Percentiles rank a stretch among this genome's conserved stretches.
Conservation (phyloP, 805 yeast species). For the Sugiyamaella marilandica region DNA sequence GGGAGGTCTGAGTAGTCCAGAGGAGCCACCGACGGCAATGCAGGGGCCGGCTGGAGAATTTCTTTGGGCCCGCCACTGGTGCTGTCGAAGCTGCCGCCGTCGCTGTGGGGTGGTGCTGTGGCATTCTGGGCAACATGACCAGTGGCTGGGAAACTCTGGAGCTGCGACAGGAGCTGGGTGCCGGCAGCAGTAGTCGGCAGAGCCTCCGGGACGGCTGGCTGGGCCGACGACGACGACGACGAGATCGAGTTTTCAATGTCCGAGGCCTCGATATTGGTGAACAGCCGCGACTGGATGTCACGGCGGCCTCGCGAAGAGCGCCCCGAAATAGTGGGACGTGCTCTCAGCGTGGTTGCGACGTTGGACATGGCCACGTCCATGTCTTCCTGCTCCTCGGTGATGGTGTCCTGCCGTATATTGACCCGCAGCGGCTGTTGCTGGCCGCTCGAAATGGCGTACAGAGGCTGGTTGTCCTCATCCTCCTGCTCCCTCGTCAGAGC, state of each 20-base stretch:
- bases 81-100: background rate
- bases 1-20: background rate
- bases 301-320: slow-evolving; percentile 29
- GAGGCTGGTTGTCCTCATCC: slow-evolving; percentile 13
- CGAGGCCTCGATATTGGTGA: slow-evolving; percentile 26
- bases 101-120: background rate
- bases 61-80: slow-evolving; percentile 1
- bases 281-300: slow-evolving; percentile 30
- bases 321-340: slow-evolving; percentile 27
- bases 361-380: slow-evolving; percentile 28
- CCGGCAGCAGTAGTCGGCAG: background rate
- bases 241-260: slow-evolving; percentile 17
- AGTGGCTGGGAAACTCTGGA: slow-evolving; percentile 14
- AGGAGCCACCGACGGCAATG: background rate
- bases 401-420: slow-evolving; percentile 24
- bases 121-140: background rate
- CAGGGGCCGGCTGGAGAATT: slow-evolving; percentile 1
- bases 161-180: slow-evolving; percentile 16
- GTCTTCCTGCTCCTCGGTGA: slow-evolving; percentile 24
- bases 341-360: slow-evolving; percentile 30
- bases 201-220: background rate
- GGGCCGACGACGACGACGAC: no score
- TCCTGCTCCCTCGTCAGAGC: slow-evolving; percentile 7
- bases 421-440: slow-evolving; percentile 20
- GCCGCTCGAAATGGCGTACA: background rate